phyloP scores from a whole-genome alignment of 768 basidiomycete genomes.

The Boletus insuetus region DNA sequence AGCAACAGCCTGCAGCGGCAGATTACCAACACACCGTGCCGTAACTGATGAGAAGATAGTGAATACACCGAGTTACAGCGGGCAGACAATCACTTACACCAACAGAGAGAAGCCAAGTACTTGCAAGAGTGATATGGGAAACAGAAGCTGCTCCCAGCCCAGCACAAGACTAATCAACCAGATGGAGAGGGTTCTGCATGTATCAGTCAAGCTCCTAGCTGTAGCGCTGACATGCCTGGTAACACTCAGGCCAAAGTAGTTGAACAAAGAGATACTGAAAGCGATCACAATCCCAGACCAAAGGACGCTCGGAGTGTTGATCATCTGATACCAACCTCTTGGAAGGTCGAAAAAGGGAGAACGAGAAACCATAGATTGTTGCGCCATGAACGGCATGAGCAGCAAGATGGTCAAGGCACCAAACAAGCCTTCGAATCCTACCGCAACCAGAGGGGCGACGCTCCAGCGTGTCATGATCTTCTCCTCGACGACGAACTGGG shows the following conservation, averaged over 20 bases:
- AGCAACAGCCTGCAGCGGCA: conserved; percentile 7
- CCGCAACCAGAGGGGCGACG: conserved; percentile 87
- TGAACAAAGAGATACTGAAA: conserved; percentile 76
- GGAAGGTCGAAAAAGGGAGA: conserved; percentile 84
- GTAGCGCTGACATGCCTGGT: conserved; percentile 94
- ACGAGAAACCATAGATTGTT: conserved; percentile 59
- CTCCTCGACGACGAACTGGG: conserved; percentile 95
- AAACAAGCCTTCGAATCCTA: conserved; percentile 93
- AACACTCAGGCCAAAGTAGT: conserved; percentile 88
- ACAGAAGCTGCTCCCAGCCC: conserved; percentile 87
- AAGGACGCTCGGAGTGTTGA: conserved; percentile 69
- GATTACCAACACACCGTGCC: conserved; percentile 61
- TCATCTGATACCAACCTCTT: conserved; percentile 87
- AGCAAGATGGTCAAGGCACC: conserved; percentile 78
- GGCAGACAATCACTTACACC: conserved; percentile 59
- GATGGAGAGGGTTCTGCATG: conserved; percentile 92
- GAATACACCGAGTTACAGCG: conserved; percentile 4
- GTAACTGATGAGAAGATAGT: conserved; percentile 49
- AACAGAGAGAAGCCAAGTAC: conserved; percentile 82
- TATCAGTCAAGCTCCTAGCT: conserved; percentile 87
- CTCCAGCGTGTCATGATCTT: conserved; percentile 89
- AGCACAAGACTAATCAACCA: conserved; percentile 89
- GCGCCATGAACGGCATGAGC: conserved; percentile 76
- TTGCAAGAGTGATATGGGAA: conserved; percentile 80
- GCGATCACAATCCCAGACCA: conserved; percentile 70